Conservation (phyloP, 179 eudicot genomes). For the Beta lomatogona region DNA sequence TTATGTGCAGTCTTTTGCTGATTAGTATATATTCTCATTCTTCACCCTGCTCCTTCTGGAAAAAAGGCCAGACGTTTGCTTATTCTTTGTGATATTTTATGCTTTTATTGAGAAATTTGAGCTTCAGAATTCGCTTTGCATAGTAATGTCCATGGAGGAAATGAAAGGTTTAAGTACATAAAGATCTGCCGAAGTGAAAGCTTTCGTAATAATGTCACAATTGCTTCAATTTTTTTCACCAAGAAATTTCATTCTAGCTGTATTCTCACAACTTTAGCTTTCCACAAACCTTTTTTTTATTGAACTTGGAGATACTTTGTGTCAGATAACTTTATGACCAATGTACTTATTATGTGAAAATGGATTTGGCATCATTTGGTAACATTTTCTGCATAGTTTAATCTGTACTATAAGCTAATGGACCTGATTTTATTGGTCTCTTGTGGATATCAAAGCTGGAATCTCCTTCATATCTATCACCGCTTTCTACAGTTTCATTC, state of each 20-base stretch:
- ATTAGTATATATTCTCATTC: too few relatives aligned
- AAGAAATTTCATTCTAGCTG: background rate
- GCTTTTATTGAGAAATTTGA: background rate
- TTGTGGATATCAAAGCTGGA: background rate
- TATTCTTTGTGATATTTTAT: background rate
- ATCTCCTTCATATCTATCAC: background rate
- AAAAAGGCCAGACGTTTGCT: too few relatives aligned
- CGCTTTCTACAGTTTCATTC: background rate
- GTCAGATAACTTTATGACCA: background rate
- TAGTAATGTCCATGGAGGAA: background rate
- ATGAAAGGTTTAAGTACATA: background rate
- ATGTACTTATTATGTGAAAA: background rate
- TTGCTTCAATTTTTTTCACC: background rate
- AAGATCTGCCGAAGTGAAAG: background rate
- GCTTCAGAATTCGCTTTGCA: background rate
- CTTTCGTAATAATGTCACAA: background rate
- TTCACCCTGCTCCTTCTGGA: too few relatives aligned
- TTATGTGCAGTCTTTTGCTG: too few relatives aligned
- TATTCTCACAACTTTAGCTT: background rate
- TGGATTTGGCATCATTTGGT: background rate
- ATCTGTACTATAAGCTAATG: background rate
- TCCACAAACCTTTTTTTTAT: background rate
- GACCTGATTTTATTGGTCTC: background rate
- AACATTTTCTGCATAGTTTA: background rate
- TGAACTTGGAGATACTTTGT: background rate